These are phyloP conservation scores for Paraleonurus japonicus DNA, from an alignment of 257 asterid genomes.

Conservation along the genomic window DNA sequence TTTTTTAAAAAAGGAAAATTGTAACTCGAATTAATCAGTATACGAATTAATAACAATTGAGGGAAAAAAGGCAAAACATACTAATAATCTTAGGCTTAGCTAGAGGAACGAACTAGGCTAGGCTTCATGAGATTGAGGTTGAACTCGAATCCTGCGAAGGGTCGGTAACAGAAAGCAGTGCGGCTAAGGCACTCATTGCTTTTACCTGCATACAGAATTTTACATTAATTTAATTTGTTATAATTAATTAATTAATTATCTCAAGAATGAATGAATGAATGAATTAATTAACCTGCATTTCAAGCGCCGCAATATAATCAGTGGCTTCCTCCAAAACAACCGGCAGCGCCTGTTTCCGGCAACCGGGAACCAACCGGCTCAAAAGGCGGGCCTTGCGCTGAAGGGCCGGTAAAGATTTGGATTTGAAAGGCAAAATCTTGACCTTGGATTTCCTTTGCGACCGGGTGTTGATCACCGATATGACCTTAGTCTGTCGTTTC, in stretches of 20 bases:
- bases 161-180: slow-evolving; percentile 62
- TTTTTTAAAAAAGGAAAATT: neutral
- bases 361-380: slow-evolving; percentile 87
- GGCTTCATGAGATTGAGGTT: no score
- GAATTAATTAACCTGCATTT: no score
- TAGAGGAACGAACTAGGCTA: neutral
- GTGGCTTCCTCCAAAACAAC: slow-evolving; percentile 87
- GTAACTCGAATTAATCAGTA: slow-evolving; percentile 32
- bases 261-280: no score
- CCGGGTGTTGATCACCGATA: slow-evolving; percentile 38
- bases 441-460: slow-evolving; percentile 54
- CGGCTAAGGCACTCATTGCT: slow-evolving; percentile 83
- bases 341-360: slow-evolving; percentile 84
- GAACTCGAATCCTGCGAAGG: slow-evolving; percentile 33
- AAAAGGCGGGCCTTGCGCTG: slow-evolving; percentile 79
- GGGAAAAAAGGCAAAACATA: slow-evolving; percentile 16
- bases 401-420: slow-evolving; percentile 64
- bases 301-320: slow-evolving; percentile 89
- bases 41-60: slow-evolving; percentile 8
- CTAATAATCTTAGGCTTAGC: no score
- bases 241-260: no score
- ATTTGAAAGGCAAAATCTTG: slow-evolving; percentile 48
- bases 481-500: slow-evolving; percentile 47
- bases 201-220: slow-evolving; percentile 46
- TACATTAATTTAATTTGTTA: no score